Evolutionary conservation across 2,329 filamentous ascomycete genomes (phyloP).

Genomic region (Sclerotinia trifoliorum): DNA sequence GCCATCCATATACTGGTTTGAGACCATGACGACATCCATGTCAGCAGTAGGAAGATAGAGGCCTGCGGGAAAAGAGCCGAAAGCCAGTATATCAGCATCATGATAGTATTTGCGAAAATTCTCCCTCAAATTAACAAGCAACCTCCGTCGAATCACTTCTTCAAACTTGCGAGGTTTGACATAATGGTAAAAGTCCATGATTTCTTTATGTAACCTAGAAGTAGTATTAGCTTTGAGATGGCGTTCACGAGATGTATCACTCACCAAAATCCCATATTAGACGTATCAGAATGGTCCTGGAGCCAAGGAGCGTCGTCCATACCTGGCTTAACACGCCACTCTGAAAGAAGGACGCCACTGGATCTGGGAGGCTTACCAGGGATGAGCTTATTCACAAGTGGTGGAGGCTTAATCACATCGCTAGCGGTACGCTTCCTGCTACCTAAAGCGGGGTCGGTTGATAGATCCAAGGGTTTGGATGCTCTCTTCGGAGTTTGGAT

Average conservation of each 20-base stretch:
- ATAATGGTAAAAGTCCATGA: slow-evolving; percentile 84
- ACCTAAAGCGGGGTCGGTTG: slow-evolving; percentile 50
- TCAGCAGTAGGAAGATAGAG: slow-evolving; percentile 75
- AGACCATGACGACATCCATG: slow-evolving; percentile 87
- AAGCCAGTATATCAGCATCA: slow-evolving; percentile 66
- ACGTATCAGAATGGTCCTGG: slow-evolving; percentile 53
- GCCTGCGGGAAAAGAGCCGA: slow-evolving; percentile 92
- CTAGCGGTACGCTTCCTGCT: slow-evolving; percentile 73
- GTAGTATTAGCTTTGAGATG: slow-evolving; percentile 25
- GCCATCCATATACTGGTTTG: slow-evolving; percentile 55
- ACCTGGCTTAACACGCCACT: slow-evolving; percentile 44
- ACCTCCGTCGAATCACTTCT: slow-evolving; percentile 66
- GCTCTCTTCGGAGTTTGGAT: slow-evolving; percentile 3
- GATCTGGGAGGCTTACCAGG: slow-evolving; percentile 29
- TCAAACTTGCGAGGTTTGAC: slow-evolving; percentile 78
- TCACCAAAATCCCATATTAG: slow-evolving; percentile 58
- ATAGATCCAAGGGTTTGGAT: slow-evolving; percentile 31
- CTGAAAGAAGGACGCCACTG: slow-evolving; percentile 41
- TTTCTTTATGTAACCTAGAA: slow-evolving; percentile 79
- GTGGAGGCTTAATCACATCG: slow-evolving; percentile 54
- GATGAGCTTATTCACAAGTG: slow-evolving; percentile 30
- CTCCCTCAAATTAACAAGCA: slow-evolving; percentile 67
- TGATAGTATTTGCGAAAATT: slow-evolving; percentile 55
- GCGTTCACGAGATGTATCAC: slow-evolving; percentile 30
- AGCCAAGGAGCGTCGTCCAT: slow-evolving; percentile 62